Evolutionary conservation across 805 yeast species (phyloP), one percentile per base, ranked within the genome.

Genomic region (Lipomyces oligophaga): DNA sequence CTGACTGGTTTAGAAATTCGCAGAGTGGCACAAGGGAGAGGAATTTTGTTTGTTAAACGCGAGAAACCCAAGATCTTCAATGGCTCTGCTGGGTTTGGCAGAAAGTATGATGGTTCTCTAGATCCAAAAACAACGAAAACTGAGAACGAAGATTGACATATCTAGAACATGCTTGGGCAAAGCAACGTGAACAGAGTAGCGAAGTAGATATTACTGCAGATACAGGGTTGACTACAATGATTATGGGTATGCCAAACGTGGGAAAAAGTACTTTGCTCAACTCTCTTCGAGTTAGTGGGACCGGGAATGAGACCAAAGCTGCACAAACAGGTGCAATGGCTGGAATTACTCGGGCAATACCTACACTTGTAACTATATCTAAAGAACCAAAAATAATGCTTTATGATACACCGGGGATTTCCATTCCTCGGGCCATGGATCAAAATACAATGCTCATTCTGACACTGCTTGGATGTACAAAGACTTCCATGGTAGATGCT

Each of bases 191-290:
- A n/a, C n/a, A n/a, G n/a, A n/a, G n/a, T n/a, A n/a, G n/a, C n/a
- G n/a, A n/a, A n/a, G n/a, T n/a, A n/a, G n/a, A n/a, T n/a, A n/a
- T n/a, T n/a, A n/a, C n/a, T n/a, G n/a, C n/a, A n/a, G n/a, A n/a
- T n/a, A n/a, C n/a, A 49, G 97, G 97, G 0, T 68, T 84, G 38
- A 67, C 88, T 19, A 65, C 85, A 47, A 71, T 89, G 71, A 77
- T 90, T 36, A 80, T 83, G 5, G 98, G 98, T 0, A 85, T 93
- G 93, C 98, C 98, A 1, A 93, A 93, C 63, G 95, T 88, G n/a
- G 98, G 98, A 0, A 93, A 93, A 65, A 84, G 95, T 10, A 83
- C 96, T 0, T 63, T 93, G 38, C 82, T 89, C 22, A 93, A 93
- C 60, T 72, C 82, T 0, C 67, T 89, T 41, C 67, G 96, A 48